A percentile compares a stretch with the other conserved stretches of the same genome.
Conservation (phyloP, 768 basidiomycete genomes). For the Boletales sp. region DNA sequence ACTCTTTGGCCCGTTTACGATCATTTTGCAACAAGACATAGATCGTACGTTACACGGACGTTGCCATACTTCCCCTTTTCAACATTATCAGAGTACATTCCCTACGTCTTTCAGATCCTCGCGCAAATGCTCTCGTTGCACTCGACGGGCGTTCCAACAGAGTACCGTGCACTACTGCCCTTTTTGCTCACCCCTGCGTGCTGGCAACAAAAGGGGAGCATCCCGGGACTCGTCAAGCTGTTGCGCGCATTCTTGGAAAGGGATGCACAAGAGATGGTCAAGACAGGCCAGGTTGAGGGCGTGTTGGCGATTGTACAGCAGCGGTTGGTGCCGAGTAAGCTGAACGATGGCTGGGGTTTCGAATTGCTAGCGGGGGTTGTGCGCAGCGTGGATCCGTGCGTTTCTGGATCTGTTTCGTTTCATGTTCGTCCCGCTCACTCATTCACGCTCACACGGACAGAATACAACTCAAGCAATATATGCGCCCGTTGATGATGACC, state of each 20-base stretch:
- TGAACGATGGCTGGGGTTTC: constrained; percentile 89
- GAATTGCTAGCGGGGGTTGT: constrained; percentile 82
- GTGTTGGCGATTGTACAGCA: constrained; percentile 90
- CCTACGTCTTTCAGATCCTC: constrained; percentile 95
- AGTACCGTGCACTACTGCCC: constrained; percentile 76
- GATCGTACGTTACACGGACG: constrained; percentile 55
- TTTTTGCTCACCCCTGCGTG: constrained; percentile 80
- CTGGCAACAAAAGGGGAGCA: constrained; percentile 93
- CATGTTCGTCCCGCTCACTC: not conserved
- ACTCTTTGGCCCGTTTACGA: constrained; percentile 82
- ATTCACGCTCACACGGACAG: constrained; percentile 35
- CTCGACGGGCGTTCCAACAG: constrained; percentile 54
- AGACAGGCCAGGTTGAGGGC: constrained; percentile 65
- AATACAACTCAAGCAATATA: constrained; percentile 61
- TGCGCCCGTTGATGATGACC: constrained; percentile 71
- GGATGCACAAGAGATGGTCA: constrained; percentile 65
- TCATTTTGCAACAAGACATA: constrained; percentile 89
- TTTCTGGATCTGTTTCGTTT: not conserved
- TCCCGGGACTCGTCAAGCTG: constrained; percentile 89
- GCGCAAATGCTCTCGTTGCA: constrained; percentile 94
- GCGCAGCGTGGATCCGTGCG: constrained; percentile 65
- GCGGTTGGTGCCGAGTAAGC: constrained; percentile 79
- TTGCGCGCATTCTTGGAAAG: constrained; percentile 78
- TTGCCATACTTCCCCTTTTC: not conserved
- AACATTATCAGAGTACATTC: constrained; percentile 75